Evolutionary conservation across 1,284 basidiomycete species (phyloP).

Genomic region (Puccinia coronata): DNA sequence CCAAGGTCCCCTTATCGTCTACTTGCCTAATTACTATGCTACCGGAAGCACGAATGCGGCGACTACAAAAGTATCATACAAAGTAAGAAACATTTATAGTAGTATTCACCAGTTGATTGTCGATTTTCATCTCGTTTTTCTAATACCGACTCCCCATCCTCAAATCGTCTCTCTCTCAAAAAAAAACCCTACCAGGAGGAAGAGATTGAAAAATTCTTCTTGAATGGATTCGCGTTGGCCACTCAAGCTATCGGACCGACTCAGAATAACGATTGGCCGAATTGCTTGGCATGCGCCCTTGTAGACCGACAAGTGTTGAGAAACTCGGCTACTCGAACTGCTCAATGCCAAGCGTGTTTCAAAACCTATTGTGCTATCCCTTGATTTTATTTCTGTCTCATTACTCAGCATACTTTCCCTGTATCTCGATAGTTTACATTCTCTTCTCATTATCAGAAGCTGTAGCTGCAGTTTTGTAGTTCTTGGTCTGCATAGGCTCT

Average conservation of each 20-base stretch:
- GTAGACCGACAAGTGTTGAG: conserved; percentile 38
- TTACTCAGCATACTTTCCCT: no score
- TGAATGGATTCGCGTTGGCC: conserved; percentile 45
- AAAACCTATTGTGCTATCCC: conserved; percentile 31
- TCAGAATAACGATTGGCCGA: conserved; percentile 22
- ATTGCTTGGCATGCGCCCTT: conserved; percentile 41
- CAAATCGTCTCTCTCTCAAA: neutral
- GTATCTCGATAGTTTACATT: no score
- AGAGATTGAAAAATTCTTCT: conserved; percentile 40
- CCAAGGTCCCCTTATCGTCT: conserved; percentile 28
- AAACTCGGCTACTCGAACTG: conserved; percentile 17
- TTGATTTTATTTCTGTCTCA: no score
- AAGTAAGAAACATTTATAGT: conserved; percentile 32
- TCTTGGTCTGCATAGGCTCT: no score
- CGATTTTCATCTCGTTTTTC: neutral
- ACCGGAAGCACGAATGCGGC: conserved; percentile 8
- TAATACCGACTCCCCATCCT: neutral
- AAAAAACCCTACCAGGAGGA: neutral
- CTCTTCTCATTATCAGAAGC: no score
- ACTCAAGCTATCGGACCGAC: conserved; percentile 32
- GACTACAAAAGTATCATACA: conserved; percentile 27
- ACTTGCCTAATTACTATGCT: conserved; percentile 45
- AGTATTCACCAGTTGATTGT: neutral
- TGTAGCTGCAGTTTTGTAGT: no score
- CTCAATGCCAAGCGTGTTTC: conserved; percentile 47